phyloP scores from a whole-genome alignment of 2,329 filamentous ascomycete species.

The Pseudopyrenochaeta lycopersici region DNA sequence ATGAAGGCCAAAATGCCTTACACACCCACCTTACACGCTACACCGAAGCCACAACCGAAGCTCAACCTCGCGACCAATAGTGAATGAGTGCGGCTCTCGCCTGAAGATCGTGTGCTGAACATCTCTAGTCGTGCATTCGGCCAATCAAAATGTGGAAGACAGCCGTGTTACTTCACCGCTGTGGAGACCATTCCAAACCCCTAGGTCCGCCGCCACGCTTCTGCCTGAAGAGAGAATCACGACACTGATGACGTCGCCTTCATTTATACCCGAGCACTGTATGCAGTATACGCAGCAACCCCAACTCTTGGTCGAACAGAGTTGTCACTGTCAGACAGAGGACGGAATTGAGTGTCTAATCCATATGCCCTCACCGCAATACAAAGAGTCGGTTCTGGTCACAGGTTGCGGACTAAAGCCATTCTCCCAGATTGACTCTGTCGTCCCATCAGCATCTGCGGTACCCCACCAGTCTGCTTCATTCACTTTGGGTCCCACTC shows the following conservation, averaged over 20 bases:
- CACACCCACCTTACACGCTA: neutral
- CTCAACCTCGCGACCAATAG: neutral
- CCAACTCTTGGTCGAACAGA: slow-evolving; percentile 1
- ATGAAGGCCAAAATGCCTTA: slow-evolving; percentile 31
- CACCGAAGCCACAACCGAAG: neutral
- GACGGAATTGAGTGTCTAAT: neutral
- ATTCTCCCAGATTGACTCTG: neutral
- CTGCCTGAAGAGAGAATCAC: slow-evolving; percentile 8
- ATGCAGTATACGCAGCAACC: slow-evolving; percentile 5
- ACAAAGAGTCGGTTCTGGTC: neutral
- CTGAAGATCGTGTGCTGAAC: neutral
- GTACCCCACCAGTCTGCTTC: neutral
- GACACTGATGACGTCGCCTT: neutral
- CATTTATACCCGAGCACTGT: neutral
- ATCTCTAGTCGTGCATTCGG: slow-evolving; percentile 7
- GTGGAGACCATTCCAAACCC: neutral
- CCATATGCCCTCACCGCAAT: neutral
- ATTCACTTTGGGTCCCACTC: neutral
- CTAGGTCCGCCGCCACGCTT: slow-evolving; percentile 15
- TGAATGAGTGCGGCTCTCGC: neutral
- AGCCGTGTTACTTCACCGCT: slow-evolving; percentile 12
- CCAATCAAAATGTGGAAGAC: neutral
- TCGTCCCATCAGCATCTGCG: slow-evolving; percentile 10
- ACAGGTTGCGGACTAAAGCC: neutral
- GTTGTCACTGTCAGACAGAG: neutral